Conservation (phyloP, 345 rosid species). For the Dipteronia dyeriana region DNA sequence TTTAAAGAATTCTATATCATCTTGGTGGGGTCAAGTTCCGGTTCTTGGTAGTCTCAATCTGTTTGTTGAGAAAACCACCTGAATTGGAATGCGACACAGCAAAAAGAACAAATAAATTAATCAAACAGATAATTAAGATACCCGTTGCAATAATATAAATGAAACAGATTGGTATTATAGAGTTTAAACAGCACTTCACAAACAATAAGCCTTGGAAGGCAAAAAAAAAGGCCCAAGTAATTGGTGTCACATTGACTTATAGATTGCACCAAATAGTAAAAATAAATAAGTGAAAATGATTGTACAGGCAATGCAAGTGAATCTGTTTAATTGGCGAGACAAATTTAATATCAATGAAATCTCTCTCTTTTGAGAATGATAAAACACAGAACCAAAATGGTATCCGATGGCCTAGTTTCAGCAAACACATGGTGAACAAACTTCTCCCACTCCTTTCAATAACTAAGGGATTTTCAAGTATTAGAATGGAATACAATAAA, state of each 20-base stretch:
- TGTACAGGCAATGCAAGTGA: not conserved
- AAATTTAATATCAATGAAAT: not conserved
- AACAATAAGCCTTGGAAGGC: not conserved
- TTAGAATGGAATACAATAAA: not conserved
- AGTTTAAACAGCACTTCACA: not conserved
- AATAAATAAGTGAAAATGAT: not conserved
- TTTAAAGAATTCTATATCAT: conserved; percentile 24
- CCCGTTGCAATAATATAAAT: not conserved
- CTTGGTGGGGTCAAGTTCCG: conserved; percentile 31
- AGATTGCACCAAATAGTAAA: not conserved
- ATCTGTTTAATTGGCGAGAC: not conserved
- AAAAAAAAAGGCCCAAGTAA: not conserved
- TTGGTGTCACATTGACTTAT: not conserved
- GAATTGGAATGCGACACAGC: conserved; percentile 17
- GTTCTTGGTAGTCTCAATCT: conserved; percentile 30
- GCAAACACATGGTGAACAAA: not conserved
- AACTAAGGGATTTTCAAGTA: not conserved
- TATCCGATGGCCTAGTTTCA: not conserved
- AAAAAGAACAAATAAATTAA: not conserved
- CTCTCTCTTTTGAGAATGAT: not conserved
- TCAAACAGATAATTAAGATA: not conserved
- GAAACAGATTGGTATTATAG: not conserved
- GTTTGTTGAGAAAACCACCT: conserved; percentile 50
- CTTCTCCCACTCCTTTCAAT: not conserved
- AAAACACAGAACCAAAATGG: not conserved